Conservation (phyloP, 257 asterid species). For the Plectranthus barbatus region DNA sequence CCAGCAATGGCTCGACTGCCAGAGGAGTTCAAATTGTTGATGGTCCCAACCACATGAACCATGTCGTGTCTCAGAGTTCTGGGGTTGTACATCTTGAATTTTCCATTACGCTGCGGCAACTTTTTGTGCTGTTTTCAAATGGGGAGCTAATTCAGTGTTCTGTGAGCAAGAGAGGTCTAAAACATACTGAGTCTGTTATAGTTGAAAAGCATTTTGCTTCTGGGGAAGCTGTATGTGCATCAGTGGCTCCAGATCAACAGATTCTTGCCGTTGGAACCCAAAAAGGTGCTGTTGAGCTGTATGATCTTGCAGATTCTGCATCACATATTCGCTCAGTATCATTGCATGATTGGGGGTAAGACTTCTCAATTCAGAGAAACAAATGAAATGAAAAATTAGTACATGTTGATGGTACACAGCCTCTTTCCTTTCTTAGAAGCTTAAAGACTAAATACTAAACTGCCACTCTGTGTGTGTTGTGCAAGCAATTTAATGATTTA, state of each 20-base stretch:
- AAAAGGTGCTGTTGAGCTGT: conserved; percentile 78
- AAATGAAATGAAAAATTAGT: conserved; percentile 15
- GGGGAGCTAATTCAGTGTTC: conserved; percentile 75
- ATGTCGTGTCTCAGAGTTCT: conserved; percentile 29
- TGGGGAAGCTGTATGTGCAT: conserved; percentile 73
- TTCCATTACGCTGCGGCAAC: conserved; percentile 47
- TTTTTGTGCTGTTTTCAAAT: conserved; percentile 69
- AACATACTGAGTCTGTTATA: conserved; percentile 52
- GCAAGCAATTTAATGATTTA: not conserved
- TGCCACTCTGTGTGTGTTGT: conserved; percentile 5
- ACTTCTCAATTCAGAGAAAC: conserved; percentile 13
- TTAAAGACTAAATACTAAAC: conserved; percentile 2
- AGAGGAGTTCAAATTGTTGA: conserved; percentile 35
- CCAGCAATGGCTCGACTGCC: conserved; percentile 56
- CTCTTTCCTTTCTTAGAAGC: conserved; percentile 19
- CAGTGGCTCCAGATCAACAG: conserved; percentile 93
- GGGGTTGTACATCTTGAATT: conserved; percentile 74
- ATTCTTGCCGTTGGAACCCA: conserved; percentile 94
- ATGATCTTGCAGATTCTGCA: conserved; percentile 78
- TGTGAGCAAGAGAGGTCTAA: conserved; percentile 89
- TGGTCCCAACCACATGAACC: conserved; percentile 27
- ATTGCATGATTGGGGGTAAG: conserved; percentile 98
- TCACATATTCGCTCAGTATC: conserved; percentile 76
- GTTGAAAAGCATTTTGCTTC: conserved; percentile 65
- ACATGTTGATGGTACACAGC: conserved; percentile 9